Percentiles rank a stretch among this genome's conserved stretches.
phyloP scores from a whole-genome alignment of 169 alveolate genomes.

The Cyclospora cayetanensis region DNA sequence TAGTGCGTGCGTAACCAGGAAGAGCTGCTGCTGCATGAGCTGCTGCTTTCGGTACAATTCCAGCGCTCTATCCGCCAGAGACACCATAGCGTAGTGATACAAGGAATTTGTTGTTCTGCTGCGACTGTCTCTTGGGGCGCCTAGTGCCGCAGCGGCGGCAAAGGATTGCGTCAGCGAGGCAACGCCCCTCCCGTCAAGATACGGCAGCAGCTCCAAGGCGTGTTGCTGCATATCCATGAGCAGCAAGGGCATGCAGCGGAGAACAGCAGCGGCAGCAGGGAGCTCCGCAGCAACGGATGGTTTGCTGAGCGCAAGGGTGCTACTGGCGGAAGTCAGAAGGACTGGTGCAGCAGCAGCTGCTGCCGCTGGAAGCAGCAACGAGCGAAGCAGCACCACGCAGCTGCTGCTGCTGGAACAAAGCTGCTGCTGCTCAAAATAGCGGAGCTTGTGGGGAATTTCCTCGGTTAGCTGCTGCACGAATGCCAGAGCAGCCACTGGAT shows the following conservation, averaged over 20 bases:
- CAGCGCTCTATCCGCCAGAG: conserved; percentile 29
- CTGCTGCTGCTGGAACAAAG: conserved; percentile 32
- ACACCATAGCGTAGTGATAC: not conserved
- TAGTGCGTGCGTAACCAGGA: conserved; percentile 9
- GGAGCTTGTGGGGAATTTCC: conserved; percentile 18
- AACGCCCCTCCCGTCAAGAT: not conserved
- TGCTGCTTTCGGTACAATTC: not conserved
- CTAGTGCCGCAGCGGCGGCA: conserved; percentile 32
- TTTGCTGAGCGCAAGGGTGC: not conserved
- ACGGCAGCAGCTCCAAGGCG: conserved; percentile 13
- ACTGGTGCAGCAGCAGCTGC: conserved; percentile 42
- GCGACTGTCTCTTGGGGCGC: conserved; percentile 17
- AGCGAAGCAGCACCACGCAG: conserved; percentile 46
- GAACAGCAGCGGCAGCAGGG: conserved; percentile 30
- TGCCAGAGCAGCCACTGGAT: not conserved
- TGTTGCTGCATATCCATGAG: conserved; percentile 41
- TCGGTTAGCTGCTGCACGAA: conserved; percentile 41
- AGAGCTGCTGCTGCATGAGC: conserved; percentile 39
- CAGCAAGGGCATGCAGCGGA: conserved; percentile 44
- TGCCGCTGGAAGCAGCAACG: conserved; percentile 9
- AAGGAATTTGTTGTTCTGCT: conserved; percentile 5
- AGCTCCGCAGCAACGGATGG: conserved; percentile 5
- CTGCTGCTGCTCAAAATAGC: conserved; percentile 16
- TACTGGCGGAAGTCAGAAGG: not conserved
- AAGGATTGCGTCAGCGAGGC: conserved; percentile 10